phyloP scores from a whole-genome alignment of 2,329 filamentous ascomycete genomes.

The Calonectria henricotiae region DNA sequence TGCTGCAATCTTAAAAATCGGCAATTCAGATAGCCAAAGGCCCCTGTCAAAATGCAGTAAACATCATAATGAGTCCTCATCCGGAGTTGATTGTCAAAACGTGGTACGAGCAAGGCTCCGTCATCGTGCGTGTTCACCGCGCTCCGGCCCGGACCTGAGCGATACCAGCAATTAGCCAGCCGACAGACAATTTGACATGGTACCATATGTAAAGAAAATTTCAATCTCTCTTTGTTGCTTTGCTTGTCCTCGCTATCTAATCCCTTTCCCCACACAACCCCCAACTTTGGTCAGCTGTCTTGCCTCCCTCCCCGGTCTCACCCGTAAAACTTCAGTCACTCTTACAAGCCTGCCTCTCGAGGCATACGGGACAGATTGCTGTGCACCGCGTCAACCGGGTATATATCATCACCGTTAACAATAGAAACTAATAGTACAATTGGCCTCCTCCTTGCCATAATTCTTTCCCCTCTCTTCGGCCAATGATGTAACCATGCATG shows the following conservation, averaged over 20 bases:
- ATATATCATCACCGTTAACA: slow-evolving; percentile 53
- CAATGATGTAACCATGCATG: slow-evolving; percentile 39
- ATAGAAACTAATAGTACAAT: slow-evolving; percentile 52
- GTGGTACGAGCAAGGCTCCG: slow-evolving; percentile 22
- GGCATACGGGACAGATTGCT: slow-evolving; percentile 40
- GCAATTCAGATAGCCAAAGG: slow-evolving; percentile 18
- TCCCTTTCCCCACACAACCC: slow-evolving; percentile 7
- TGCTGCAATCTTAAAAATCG: slow-evolving; percentile 20
- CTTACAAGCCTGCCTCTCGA: slow-evolving; percentile 32
- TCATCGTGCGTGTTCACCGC: not conserved
- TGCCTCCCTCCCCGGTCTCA: slow-evolving; percentile 23
- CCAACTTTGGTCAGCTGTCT: not conserved
- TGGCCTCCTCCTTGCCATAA: slow-evolving; percentile 16
- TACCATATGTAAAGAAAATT: slow-evolving; percentile 13
- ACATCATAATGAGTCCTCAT: slow-evolving; percentile 14
- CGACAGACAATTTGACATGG: not conserved
- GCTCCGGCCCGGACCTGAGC: not conserved
- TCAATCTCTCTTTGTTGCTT: slow-evolving; percentile 36
- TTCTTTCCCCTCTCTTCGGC: slow-evolving; percentile 17
- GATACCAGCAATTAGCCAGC: not conserved
- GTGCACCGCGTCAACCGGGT: slow-evolving; percentile 45
- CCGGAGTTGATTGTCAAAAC: slow-evolving; percentile 15
- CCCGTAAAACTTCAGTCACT: slow-evolving; percentile 28
- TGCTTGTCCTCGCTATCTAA: slow-evolving; percentile 31
- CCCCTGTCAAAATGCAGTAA: not conserved